Conservation (phyloP, 495 filamentous ascomycete genomes). For the Xylona heveae region DNA sequence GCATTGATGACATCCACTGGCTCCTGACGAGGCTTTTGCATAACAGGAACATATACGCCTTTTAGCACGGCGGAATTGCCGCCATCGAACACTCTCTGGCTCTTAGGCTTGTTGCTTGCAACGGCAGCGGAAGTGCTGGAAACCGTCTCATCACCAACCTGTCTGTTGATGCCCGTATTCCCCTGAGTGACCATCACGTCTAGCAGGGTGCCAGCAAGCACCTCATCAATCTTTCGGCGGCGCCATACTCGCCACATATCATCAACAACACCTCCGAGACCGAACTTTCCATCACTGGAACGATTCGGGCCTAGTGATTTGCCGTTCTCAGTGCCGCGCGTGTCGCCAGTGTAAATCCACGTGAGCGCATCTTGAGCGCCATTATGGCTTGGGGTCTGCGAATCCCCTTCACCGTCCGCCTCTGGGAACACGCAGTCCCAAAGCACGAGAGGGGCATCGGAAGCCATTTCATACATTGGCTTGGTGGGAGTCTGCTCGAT, state of each 20-base stretch:
- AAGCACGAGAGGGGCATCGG: constrained; percentile 69
- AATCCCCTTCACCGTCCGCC: constrained; percentile 16
- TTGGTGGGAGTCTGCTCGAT: constrained; percentile 40
- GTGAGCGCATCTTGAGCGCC: constrained; percentile 38
- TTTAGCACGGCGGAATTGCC: constrained; percentile 31
- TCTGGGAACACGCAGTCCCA: constrained; percentile 85
- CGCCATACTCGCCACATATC: constrained; percentile 67
- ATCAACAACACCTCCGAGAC: constrained; percentile 44
- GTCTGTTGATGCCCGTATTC: background rate
- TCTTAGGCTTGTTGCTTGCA: constrained; percentile 5
- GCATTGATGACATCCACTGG: constrained; percentile 53
- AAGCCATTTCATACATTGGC: constrained; percentile 77
- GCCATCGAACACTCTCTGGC: constrained; percentile 49
- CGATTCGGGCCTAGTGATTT: background rate
- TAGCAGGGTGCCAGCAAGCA: constrained; percentile 47
- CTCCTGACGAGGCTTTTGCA: constrained; percentile 41
- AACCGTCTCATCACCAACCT: background rate
- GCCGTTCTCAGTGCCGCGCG: constrained; percentile 13
- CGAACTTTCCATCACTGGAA: constrained; percentile 26
- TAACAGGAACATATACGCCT: constrained; percentile 50
- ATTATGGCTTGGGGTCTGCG: constrained; percentile 6
- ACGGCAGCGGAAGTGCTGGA: too few relatives aligned
- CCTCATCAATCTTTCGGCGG: constrained; percentile 69
- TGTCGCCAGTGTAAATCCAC: constrained; percentile 58
- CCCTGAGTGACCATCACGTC: constrained; percentile 17